Evolutionary conservation across 768 basidiomycete genomes (phyloP).

Genomic region (Rhodotorula diobovata): DNA sequence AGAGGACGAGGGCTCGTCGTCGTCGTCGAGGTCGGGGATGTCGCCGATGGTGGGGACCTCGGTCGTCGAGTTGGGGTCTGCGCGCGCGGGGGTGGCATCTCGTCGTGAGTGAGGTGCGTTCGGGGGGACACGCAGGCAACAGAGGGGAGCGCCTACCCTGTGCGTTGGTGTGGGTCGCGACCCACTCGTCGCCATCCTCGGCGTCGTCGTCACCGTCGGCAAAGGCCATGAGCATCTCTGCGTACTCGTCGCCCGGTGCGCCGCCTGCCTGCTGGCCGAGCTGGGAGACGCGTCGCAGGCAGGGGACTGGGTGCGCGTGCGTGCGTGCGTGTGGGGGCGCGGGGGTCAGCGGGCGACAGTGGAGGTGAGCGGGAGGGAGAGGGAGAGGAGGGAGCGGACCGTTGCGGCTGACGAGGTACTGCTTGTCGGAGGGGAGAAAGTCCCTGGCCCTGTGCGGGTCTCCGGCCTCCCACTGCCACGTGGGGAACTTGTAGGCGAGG

Average conservation of each 20-base stretch:
- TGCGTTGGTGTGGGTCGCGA: conserved; percentile 89
- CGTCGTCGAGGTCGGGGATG: conserved; percentile 84
- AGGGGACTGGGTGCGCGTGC: conserved; percentile 61
- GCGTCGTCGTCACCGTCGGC: conserved; percentile 57
- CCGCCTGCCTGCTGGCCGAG: conserved; percentile 47
- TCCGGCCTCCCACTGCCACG: conserved; percentile 97
- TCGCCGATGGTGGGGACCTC: conserved; percentile 62
- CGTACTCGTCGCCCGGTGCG: conserved; percentile 93
- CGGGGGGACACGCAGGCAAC: too few relatives aligned
- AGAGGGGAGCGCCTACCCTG: conserved; percentile 38
- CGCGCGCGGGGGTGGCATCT: too few relatives aligned
- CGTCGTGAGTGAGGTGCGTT: too few relatives aligned
- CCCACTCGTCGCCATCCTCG: conserved; percentile 80
- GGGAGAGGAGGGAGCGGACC: conserved; percentile 45
- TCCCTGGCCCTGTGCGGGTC: conserved; percentile 79
- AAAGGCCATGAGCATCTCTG: conserved; percentile 82
- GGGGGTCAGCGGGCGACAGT: too few relatives aligned
- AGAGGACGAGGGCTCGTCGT: conserved; percentile 48
- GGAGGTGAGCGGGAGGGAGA: background rate
- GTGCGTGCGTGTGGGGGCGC: too few relatives aligned
- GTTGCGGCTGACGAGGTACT: conserved; percentile 89
- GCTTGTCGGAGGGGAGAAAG: conserved; percentile 90
- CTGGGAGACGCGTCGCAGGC: conserved; percentile 84
- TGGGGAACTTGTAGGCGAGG: conserved; percentile 93
- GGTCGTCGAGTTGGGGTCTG: conserved; percentile 21